Base-by-base conservation (phyloP, 140 eudicot species). In the Senecio squalidus region DNA sequence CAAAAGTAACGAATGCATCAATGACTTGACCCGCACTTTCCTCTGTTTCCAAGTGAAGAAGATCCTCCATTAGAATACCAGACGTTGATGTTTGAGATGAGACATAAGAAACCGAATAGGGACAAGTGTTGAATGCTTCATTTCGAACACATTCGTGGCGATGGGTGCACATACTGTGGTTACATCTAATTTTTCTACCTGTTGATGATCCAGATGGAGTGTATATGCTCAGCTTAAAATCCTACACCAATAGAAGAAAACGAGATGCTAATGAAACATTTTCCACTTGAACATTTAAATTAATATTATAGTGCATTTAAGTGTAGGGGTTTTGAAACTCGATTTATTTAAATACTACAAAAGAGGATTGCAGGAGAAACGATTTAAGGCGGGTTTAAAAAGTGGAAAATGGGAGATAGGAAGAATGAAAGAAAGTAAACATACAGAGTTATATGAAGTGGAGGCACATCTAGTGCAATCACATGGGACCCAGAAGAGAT, bases 61-160 rank as follows among this genome's bases (percentile, higher is more conserved):
- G 69, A 79, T 91, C 98, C 74, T 90, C 90, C 85, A 90, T 75
- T 59, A 90, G 60, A 58, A 90, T 71, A 46, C 97, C 97, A 30
- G 98, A 86, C 47, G 98, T 86, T 63, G 98, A 86, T 48, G 98
- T 91, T 76, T 86, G 84, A n/a, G 94, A 73, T 27, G 98, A 91
- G 66, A 91, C 86, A 55, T 91, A 91, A 20, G 97, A 89, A 30
- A 89, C 85, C 7, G 78, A 69, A 66, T 89, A 89, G 22, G 95
- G 98, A 76, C 98, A 91, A 22, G 75, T 68, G 34, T 50, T 60
- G 5, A 70, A 43, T 43, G 78, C 44, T 72, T 72, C 72, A 2
- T 24, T 72, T 71, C 55, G 80, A 5, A 46, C 55, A 77, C 97
- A 90, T 50, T 69, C 67, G 52, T 69, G 50, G 17, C 46, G 84